A percentile compares a stretch with the other conserved stretches of the same genome.
phyloP scores from a whole-genome alignment of 345 rosid species.

The Streptanthus diversifolius region DNA sequence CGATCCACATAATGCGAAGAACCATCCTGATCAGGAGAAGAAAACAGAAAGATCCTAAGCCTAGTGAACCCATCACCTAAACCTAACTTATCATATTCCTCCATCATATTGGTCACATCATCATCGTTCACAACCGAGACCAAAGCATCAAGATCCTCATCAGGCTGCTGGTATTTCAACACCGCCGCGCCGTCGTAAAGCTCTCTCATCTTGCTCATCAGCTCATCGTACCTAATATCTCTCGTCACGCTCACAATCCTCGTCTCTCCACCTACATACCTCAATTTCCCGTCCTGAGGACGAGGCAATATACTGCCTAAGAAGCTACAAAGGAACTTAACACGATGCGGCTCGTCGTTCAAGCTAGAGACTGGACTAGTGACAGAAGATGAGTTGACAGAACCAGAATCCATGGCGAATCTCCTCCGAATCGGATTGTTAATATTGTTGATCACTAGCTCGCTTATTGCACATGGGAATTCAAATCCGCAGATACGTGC shows the following conservation, averaged over 20 bases:
- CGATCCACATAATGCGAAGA: slow-evolving; percentile 58
- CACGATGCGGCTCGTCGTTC: slow-evolving; percentile 65
- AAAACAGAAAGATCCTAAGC: slow-evolving; percentile 87
- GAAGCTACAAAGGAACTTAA: slow-evolving; percentile 89
- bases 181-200: slow-evolving; percentile 70
- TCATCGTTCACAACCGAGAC: slow-evolving; percentile 96
- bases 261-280: slow-evolving; percentile 97
- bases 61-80: slow-evolving; percentile 88
- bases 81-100: slow-evolving; percentile 92
- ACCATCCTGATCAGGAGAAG: slow-evolving; percentile 62
- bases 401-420: slow-evolving; percentile 50
- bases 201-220: slow-evolving; percentile 84
- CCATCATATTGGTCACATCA: slow-evolving; percentile 95
- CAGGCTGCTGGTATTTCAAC: slow-evolving; percentile 95
- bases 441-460: slow-evolving; percentile 29
- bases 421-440: neutral
- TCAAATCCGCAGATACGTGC: slow-evolving; percentile 26
- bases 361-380: slow-evolving; percentile 46
- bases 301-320: slow-evolving; percentile 89
- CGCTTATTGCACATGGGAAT: slow-evolving; percentile 57
- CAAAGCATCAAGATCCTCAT: slow-evolving; percentile 98
- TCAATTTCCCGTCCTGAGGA: slow-evolving; percentile 89
- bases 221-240: slow-evolving; percentile 68
- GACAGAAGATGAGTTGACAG: slow-evolving; percentile 36
- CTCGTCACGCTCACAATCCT: slow-evolving; percentile 70